Base-by-base conservation (phyloP, 345 rosid genomes). In the Erucastrum elatum region DNA sequence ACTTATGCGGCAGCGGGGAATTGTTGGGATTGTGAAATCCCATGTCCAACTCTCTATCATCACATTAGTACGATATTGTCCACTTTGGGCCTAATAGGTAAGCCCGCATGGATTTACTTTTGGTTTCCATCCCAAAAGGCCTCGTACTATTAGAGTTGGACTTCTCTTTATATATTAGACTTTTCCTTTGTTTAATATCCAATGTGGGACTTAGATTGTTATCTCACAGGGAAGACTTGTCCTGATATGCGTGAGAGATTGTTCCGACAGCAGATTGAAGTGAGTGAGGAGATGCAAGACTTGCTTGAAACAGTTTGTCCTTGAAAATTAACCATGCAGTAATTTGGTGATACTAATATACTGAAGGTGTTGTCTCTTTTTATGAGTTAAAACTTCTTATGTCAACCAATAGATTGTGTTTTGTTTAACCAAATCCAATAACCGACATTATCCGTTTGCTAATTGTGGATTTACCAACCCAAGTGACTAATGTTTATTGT, bases 1-100 rank as follows among this genome's bases (percentile, higher is more conserved):
- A 82, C 86, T 16, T 88, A 91, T 71, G 64, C 78, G 25, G 87
- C 91, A 69, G 87, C 95, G n/a, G 95, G 86, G n/a, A n/a, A n/a
- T n/a, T n/a, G n/a, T n/a, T n/a, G n/a, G n/a, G n/a, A n/a, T n/a
- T n/a, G n/a, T n/a, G n/a, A n/a, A n/a, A n/a, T n/a, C n/a, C n/a
- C n/a, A n/a, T n/a, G n/a, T n/a, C n/a, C n/a, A n/a, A n/a, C n/a
- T n/a, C n/a, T n/a, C n/a, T n/a, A n/a, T n/a, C n/a, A n/a, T n/a
- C n/a, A n/a, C n/a, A n/a, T n/a, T n/a, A n/a, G n/a, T n/a, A n/a
- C n/a, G n/a, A n/a, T n/a, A n/a, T n/a, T n/a, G n/a, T n/a, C n/a
- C n/a, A n/a, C n/a, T n/a, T n/a, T n/a, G n/a, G n/a, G n/a, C n/a
- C n/a, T n/a, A n/a, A n/a, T n/a, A n/a, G n/a, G n/a, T n/a, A n/a